These are phyloP conservation scores for Alternaria solani DNA, from an alignment of 2,329 filamentous ascomycete species.

Conservation along the genomic window DNA sequence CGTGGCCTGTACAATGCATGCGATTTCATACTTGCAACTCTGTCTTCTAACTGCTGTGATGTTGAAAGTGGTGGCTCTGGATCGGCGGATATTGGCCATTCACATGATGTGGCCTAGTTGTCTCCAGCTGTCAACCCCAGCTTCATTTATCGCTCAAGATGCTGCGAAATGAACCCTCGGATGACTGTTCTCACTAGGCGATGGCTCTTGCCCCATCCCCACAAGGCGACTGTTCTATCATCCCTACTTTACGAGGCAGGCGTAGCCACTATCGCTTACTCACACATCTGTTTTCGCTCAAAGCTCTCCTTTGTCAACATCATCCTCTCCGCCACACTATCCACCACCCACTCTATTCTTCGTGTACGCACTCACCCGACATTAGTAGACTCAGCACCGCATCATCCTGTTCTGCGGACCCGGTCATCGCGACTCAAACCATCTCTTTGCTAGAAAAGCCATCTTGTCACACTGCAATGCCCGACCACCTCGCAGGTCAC, in stretches of 20 bases:
- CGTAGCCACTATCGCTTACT: neutral
- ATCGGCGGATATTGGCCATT: neutral
- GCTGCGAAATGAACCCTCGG: neutral
- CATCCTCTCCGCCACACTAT: neutral
- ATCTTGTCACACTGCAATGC: neutral
- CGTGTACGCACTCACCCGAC: neutral
- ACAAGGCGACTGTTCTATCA: neutral
- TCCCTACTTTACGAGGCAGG: neutral
- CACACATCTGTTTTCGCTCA: neutral
- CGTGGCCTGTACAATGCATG: conserved; percentile 38
- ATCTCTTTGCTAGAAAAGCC: neutral
- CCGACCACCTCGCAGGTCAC: neutral
- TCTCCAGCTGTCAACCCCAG: neutral
- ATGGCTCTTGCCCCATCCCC: neutral
- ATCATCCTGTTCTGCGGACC: neutral
- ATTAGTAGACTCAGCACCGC: neutral
- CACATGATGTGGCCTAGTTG: neutral
- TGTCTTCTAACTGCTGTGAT: neutral
- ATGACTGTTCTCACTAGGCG: neutral
- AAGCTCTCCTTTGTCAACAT: neutral
- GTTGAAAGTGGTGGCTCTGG: neutral
- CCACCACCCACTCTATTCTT: conserved; percentile 1
- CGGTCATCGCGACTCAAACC: neutral
- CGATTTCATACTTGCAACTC: conserved; percentile 28
- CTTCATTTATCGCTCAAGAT: neutral